Evolutionary conservation across 495 filamentous ascomycete species (phyloP), one percentile per base, ranked within the genome.

Genomic region (Penicillium soppii): DNA sequence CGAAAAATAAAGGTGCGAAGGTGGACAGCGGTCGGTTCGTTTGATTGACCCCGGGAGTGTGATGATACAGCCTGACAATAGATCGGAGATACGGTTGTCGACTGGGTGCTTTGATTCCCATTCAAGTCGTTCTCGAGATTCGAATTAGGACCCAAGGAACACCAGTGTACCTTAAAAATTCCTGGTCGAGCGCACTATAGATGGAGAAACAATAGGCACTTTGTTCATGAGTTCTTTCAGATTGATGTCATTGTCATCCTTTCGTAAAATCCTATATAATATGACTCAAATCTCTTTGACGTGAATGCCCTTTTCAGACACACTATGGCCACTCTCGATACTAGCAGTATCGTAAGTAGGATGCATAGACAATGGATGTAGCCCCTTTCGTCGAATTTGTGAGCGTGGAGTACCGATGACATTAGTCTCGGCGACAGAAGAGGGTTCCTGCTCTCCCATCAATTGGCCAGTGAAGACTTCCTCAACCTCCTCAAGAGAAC

Each of bases 401-500:
- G 48, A 43, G 15, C 30, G 39, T 3, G 22, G 25, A 30, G 25
- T 26, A 45, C 17, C 42, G n/a, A 35, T 16, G 1, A 25, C 9
- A 20, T 16, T 29, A 0, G 10, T 13, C 23, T 43, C 23, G 5
- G n/a, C 23, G 15, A 39, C 25, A 23, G 25, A 19, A n/a, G 23
- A 21, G 2, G 13, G 25, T 8, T 59, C 56, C 16, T 26, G 36
- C 41, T 35, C 33, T 56, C 51, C 21, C 32, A 30, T 47, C 13
- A 32, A 13, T 15, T 44, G 29, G 19, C 66, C 58, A 0, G 52
- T 59, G 38, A 80, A 79, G 9, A 78, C 66, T 13, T 72, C 67
- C 32, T 79, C 77, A 6, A 81, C 76, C 50, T 79, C 71, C 54
- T 83, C 80, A 7, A 83, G 67, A 1, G 77, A 76, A 57, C 70